phyloP scores from a whole-genome alignment of 768 basidiomycete genomes.

The Psilocybe tampanensis region DNA sequence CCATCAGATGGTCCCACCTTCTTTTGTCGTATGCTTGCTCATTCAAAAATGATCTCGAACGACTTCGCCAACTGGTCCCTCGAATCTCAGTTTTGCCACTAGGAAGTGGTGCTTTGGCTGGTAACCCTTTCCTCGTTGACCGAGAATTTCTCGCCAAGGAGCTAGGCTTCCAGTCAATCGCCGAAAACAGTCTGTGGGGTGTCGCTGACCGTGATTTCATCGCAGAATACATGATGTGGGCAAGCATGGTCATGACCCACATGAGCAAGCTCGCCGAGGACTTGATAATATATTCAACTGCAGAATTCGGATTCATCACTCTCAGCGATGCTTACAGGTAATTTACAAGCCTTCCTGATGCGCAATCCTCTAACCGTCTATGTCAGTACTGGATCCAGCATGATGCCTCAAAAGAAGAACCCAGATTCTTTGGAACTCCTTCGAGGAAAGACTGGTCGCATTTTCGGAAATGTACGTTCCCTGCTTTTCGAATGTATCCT shows the following conservation, averaged over 20 bases:
- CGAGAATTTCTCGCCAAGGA: conserved; percentile 90
- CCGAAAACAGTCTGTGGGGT: conserved; percentile 97
- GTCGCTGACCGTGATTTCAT: conserved; percentile 98
- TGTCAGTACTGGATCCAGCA: conserved; percentile 92
- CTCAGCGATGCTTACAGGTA: conserved; percentile 97
- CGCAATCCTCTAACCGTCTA: neutral
- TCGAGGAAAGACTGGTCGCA: conserved; percentile 92
- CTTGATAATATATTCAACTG: conserved; percentile 93
- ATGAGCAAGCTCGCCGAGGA: conserved; percentile 96
- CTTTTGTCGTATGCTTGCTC: conserved; percentile 94
- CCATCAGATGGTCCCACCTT: conserved; percentile 98
- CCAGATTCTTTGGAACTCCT: conserved; percentile 95
- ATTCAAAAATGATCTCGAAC: conserved; percentile 87
- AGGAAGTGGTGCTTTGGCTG: conserved; percentile 93
- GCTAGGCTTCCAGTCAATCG: conserved; percentile 84
- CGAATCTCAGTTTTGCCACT: conserved; percentile 93
- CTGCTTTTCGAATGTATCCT: neutral
- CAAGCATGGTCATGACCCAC: conserved; percentile 89
- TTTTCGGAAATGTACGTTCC: conserved; percentile 82
- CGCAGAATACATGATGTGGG: conserved; percentile 97
- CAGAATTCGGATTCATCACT: conserved; percentile 97
- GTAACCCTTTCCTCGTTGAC: conserved; percentile 94
- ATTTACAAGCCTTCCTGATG: conserved; percentile 16
- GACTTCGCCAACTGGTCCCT: conserved; percentile 80
- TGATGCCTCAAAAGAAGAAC: conserved; percentile 99